Evolutionary conservation across 31 red algal genomes (phyloP).

Genomic region (Odonthalia washingtoniensis): DNA sequence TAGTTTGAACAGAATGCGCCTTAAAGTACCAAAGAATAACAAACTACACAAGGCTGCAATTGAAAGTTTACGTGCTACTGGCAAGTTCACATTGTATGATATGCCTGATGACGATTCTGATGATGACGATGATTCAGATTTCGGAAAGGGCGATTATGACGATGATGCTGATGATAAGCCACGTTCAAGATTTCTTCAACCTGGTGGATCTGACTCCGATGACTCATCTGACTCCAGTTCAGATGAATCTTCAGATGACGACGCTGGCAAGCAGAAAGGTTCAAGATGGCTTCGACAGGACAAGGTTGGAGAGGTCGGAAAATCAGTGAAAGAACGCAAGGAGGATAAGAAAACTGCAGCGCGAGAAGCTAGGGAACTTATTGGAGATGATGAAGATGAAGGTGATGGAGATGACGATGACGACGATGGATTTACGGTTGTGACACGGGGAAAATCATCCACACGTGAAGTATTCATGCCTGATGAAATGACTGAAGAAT

Average conservation of each 20-base stretch:
- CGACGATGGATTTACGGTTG: slow-evolving; percentile 65
- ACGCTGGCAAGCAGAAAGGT: slow-evolving; percentile 9
- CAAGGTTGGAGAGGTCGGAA: slow-evolving; percentile 12
- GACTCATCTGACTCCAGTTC: slow-evolving; percentile 32
- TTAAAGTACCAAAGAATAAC: slow-evolving; percentile 90
- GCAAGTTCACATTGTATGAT: slow-evolving; percentile 63
- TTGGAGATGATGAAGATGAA: slow-evolving; percentile 26
- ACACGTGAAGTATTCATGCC: slow-evolving; percentile 70
- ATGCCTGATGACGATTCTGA: slow-evolving; percentile 46
- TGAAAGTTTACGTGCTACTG: slow-evolving; percentile 74
- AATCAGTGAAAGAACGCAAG: slow-evolving; percentile 30
- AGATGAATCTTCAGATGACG: slow-evolving; percentile 25
- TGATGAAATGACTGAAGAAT: slow-evolving; percentile 88
- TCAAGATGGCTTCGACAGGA: slow-evolving; percentile 62
- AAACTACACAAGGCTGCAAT: slow-evolving; percentile 73
- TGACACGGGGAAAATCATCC: slow-evolving; percentile 46
- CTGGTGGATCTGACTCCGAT: slow-evolving; percentile 39
- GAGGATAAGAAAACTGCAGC: slow-evolving; percentile 19
- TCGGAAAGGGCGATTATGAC: slow-evolving; percentile 30
- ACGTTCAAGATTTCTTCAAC: background rate
- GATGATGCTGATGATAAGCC: slow-evolving; percentile 15
- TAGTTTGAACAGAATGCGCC: slow-evolving; percentile 92
- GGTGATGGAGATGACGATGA: slow-evolving; percentile 66
- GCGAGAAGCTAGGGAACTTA: background rate
- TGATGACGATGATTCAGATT: slow-evolving; percentile 35